Percentiles rank a stretch among this genome's conserved stretches.
Conservation (phyloP, 805 yeast genomes). For the Saccharomycopsis babjevae region DNA sequence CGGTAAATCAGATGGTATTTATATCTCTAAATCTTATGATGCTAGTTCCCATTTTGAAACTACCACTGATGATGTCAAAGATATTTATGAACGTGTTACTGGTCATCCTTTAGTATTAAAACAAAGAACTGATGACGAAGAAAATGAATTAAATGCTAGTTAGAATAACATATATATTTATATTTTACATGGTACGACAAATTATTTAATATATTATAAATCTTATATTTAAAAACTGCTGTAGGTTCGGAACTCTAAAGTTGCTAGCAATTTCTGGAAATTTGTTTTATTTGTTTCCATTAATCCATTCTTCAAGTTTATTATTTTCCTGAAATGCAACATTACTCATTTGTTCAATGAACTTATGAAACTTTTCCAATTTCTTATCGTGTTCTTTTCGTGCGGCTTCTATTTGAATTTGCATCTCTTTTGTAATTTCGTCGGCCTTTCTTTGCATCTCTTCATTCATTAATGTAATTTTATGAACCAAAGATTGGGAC, state of each 20-base stretch:
- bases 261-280: neutral
- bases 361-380: neutral
- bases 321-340: neutral
- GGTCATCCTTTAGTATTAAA: conserved; percentile 87
- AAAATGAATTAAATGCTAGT: conserved; percentile 33
- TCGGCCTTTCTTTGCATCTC: conserved; percentile 3
- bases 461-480: neutral
- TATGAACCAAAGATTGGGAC: neutral
- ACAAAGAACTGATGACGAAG: conserved; percentile 60
- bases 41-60: conserved; percentile 92
- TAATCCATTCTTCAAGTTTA: neutral
- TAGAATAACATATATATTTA: neutral
- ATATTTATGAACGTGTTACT: conserved; percentile 80
- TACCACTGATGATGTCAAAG: conserved; percentile 94
- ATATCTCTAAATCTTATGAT: conserved; percentile 82
- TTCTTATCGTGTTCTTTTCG: conserved; percentile 1
- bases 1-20: conserved; percentile 72
- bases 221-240: neutral
- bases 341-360: neutral
- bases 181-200: neutral
- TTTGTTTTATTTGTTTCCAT: neutral
- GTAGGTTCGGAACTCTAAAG: neutral
- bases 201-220: neutral
- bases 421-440: neutral
- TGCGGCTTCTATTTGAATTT: neutral